Evolutionary conservation across 2,329 filamentous ascomycete genomes (phyloP).

Genomic region (Dendryphion nanum): DNA sequence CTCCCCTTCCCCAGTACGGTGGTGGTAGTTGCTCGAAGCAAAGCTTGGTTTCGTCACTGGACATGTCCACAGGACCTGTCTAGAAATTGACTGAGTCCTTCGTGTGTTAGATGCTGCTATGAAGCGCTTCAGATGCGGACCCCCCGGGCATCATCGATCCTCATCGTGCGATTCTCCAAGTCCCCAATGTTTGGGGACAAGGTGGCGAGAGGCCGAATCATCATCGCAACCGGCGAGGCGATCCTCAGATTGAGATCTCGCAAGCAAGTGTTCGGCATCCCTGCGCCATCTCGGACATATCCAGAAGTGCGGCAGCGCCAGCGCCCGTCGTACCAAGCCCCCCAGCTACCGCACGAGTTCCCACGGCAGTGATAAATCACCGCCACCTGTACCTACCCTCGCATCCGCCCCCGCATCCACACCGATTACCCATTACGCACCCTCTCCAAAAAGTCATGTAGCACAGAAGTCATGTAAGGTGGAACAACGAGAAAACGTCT

Average conservation of each 20-base stretch:
- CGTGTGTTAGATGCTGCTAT: neutral
- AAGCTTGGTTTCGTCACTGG: constrained; percentile 1
- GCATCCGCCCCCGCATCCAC: constrained; percentile 1
- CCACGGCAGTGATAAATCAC: too few species aligned
- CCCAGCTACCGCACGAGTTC: constrained; percentile 5
- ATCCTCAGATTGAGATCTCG: neutral
- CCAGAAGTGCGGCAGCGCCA: neutral
- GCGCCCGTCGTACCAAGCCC: neutral
- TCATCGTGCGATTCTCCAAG: too few species aligned
- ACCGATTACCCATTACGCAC: constrained; percentile 3
- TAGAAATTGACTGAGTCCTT: neutral
- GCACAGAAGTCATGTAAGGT: constrained; percentile 19
- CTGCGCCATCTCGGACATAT: neutral
- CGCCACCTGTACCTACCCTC: constrained; percentile 3
- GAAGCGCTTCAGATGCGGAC: neutral
- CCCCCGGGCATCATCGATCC: too few species aligned
- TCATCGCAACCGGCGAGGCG: neutral
- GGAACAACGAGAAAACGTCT: too few species aligned
- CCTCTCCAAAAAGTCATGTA: constrained; percentile 21
- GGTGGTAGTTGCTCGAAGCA: constrained; percentile 3
- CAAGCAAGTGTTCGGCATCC: neutral
- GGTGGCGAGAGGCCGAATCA: neutral
- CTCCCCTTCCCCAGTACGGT: constrained; percentile 8
- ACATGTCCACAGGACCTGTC: neutral
- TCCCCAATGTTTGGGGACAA: too few species aligned